Conservation (phyloP, 192 early-diverging fungal genomes). For the Coemansia sp. region DNA sequence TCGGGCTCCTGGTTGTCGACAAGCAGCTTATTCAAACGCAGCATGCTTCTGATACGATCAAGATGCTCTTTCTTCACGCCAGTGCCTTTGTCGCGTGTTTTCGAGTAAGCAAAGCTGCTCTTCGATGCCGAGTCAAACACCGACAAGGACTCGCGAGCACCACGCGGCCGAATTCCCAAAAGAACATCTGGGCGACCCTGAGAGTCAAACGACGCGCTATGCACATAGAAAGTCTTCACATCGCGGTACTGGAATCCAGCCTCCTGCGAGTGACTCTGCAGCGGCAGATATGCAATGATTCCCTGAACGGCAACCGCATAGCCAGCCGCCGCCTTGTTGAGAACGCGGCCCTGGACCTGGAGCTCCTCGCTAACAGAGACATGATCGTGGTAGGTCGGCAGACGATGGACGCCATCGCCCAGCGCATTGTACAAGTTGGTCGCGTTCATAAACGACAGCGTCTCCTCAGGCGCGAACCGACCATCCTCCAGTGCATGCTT, state of each 20-base stretch:
- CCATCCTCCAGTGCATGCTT: constrained; percentile 53
- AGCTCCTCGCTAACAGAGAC: constrained; percentile 41
- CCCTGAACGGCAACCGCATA: constrained; percentile 70
- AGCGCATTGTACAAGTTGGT: constrained; percentile 29
- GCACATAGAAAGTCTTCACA: constrained; percentile 66
- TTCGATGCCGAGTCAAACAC: constrained; percentile 4
- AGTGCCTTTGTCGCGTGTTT: not conserved
- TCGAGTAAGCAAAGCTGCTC: constrained; percentile 17
- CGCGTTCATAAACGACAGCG: constrained; percentile 46
- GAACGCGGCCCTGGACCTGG: constrained; percentile 66
- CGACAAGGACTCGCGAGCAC: constrained; percentile 16
- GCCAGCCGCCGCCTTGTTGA: constrained; percentile 50
- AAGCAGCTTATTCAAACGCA: constrained; percentile 7
- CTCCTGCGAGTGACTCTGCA: constrained; percentile 29
- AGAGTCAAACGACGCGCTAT: constrained; percentile 56
- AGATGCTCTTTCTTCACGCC: constrained; percentile 7
- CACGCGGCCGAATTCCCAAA: constrained; percentile 28
- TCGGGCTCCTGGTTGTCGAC: not conserved
- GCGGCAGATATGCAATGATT: constrained; percentile 59
- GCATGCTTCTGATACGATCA: constrained; percentile 16
- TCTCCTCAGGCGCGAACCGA: constrained; percentile 38
- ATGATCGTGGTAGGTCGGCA: constrained; percentile 61
- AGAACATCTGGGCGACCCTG: constrained; percentile 44
- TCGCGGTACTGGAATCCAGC: constrained; percentile 50
- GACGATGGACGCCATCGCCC: constrained; percentile 50